Conservation (phyloP, 2,329 filamentous ascomycete species). For the Nemania sp. region DNA sequence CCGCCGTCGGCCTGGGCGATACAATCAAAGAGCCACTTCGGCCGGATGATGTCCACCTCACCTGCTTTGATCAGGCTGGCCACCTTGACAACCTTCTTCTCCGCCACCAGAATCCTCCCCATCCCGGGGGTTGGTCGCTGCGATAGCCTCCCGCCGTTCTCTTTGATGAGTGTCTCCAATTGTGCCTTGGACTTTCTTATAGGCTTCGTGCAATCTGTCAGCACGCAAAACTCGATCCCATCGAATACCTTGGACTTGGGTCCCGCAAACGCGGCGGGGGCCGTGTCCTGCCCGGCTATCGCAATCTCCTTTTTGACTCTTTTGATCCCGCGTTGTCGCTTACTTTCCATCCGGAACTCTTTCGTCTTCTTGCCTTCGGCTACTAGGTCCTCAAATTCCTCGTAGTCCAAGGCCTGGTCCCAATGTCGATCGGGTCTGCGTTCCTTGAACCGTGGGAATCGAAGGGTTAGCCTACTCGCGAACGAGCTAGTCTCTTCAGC, state of each 20-base stretch:
- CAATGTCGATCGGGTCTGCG: conserved; percentile 87
- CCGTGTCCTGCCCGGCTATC: conserved; percentile 76
- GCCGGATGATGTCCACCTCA: conserved; percentile 77
- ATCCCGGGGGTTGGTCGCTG: conserved; percentile 75
- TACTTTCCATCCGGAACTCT: conserved; percentile 80
- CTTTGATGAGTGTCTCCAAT: conserved; percentile 83
- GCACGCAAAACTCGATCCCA: conserved; percentile 82
- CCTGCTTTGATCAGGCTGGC: conserved; percentile 82
- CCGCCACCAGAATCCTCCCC: conserved; percentile 79
- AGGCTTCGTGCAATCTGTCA: conserved; percentile 79
- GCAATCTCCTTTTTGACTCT: conserved; percentile 75
- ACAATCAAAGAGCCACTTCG: conserved; percentile 87
- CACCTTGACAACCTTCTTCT: conserved; percentile 84
- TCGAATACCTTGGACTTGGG: conserved; percentile 76
- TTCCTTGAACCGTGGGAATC: conserved; percentile 90
- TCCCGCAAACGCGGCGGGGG: conserved; percentile 61
- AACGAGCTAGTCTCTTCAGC: conserved; percentile 82
- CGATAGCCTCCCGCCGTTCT: conserved; percentile 82
- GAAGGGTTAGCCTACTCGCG: conserved; percentile 78
- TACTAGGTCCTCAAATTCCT: conserved; percentile 80
- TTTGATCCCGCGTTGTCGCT: conserved; percentile 66
- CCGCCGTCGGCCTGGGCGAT: conserved; percentile 68
- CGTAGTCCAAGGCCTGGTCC: conserved; percentile 80
- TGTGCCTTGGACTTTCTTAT: conserved; percentile 81
- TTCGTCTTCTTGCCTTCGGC: conserved; percentile 80